Base-by-base conservation (phyloP, 2,329 filamentous ascomycete genomes). In the Orbilia quercus region DNA sequence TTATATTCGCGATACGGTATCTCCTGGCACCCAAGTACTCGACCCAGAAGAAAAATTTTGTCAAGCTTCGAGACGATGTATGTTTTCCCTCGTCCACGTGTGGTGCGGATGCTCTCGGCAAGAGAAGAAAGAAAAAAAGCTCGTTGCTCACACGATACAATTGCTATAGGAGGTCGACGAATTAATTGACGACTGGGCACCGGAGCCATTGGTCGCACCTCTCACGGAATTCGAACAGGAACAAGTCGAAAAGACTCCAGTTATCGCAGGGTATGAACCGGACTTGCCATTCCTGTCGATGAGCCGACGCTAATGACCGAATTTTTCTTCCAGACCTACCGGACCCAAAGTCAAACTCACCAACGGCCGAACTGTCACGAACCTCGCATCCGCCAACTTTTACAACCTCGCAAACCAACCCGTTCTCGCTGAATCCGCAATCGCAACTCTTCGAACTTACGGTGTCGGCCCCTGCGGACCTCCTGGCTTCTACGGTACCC, bases 321-420 rank as follows among this genome's bases (percentile, higher is more conserved):
- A 60, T 38, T 22, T 6, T 20, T 23, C n/a, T 47, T 70, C 51
- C 79, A 96, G 92, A 54, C 90, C 94, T 3, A 93, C 92, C 0
- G 93, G 92, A 7, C 93, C 95, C 50, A 96, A 95, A 81, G 89
- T 90, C 54, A 97, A 95, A 81, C 87, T 99, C 63, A 54, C 70
- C 31, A 85, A 88, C 51, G 95, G 95, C 78, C 90, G 91, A 76
- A 96, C 91, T 16, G 95, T 97, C 22, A 92, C 87, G 66, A 99
- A 99, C 80, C 89, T 99, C 75, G 94, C 92, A 38, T 96, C 91
- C 1, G 95, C 92, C 83, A 99, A 99, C 81, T 96, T 95, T 82
- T 98, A 96, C 84, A 98, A 99, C 83, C 92, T 99, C 81, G 91
- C 96, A 76, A 88, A 88, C 59, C 97, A 96, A 80, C 94, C 98